A percentile compares a stretch with the other conserved stretches of the same genome.
Evolutionary conservation across 129 eudicot species (phyloP).

Genomic region (Helichrysum umbraculigerum): DNA sequence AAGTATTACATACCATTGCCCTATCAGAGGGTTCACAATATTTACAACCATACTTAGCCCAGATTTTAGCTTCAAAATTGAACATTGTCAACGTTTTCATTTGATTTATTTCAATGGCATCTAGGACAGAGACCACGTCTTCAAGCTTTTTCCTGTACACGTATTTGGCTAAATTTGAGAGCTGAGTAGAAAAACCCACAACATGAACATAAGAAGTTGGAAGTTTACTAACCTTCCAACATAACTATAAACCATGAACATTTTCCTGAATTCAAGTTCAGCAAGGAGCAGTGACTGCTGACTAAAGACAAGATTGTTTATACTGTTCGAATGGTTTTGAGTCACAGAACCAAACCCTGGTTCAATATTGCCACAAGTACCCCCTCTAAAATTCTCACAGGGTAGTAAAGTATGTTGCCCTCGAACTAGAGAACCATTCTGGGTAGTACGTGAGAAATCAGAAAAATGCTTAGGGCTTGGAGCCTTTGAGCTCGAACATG

Average conservation of each 20-base stretch:
- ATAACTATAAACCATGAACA: conserved; percentile 61
- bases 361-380: neutral
- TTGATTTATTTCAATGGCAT: conserved; percentile 31
- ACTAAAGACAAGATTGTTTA: conserved; percentile 23
- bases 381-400: conserved; percentile 6
- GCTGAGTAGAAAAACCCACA: neutral
- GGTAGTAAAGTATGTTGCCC: conserved; percentile 18
- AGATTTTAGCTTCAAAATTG: conserved; percentile 34
- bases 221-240: conserved; percentile 56
- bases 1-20: conserved; percentile 31
- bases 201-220: neutral
- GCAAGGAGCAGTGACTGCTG: conserved; percentile 40
- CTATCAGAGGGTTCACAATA: conserved; percentile 31
- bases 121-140: conserved; percentile 38
- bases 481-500: conserved; percentile 23
- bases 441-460: conserved; percentile 3
- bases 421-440: conserved; percentile 5
- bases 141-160: conserved; percentile 50
- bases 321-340: neutral
- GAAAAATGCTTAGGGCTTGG: neutral
- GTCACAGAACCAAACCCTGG: neutral
- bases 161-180: conserved; percentile 4
- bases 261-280: conserved; percentile 61
- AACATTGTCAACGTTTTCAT: conserved; percentile 25
- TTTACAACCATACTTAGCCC: conserved; percentile 33